Base-by-base conservation (phyloP, 805 yeast genomes). In the Vanderwaltozyma verrucispora region DNA sequence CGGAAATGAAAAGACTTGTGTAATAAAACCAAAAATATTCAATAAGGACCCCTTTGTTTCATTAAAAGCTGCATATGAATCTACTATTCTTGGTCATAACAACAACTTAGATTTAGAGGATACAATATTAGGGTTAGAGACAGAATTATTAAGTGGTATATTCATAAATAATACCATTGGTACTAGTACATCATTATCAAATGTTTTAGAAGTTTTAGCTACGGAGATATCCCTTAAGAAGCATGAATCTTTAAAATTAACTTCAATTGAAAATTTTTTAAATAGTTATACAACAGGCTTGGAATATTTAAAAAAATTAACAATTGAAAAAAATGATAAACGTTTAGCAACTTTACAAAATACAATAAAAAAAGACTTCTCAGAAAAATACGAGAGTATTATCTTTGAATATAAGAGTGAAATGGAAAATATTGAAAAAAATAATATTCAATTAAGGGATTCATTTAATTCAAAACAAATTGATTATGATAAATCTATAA, bases 21-120 rank as follows among this genome's bases (percentile, higher is more conserved):
- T n/a, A n/a, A n/a, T n/a, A 20, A 28, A 39, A 28, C 32, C 41
- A 13, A 8, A 13, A 8, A 24, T 10, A 24, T 24, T 12, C 4
- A 11, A 24, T 8, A 24, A 13, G n/a, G n/a, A 24, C 11, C 27
- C 7, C 4, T 24, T 13, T 4, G 38, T 51, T 5, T 41, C 50
- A 24, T 40, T 46, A 5, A 16, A 54, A 43, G 49, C 54, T 15
- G 63, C 75, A 3, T 74, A 74, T 52, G 80, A 75, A 44, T 68
- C 69, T 19, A 80, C 80, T 2, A 62, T 77, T 60, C 77, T 75
- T 56, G 79, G 81, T 19, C 82, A 76, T 51, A 67, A 74, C 15
- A 65, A 69, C 45, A 54, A 60, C 23, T 46, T 62, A 11, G 65
- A 62, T 33, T 44, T 74, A 21, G 80, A 75, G 46, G 79, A 73